These are phyloP conservation scores for Chernovozyma sophiae-reginae DNA, from an alignment of 1,139 yeast species.

Conservation along the genomic window DNA sequence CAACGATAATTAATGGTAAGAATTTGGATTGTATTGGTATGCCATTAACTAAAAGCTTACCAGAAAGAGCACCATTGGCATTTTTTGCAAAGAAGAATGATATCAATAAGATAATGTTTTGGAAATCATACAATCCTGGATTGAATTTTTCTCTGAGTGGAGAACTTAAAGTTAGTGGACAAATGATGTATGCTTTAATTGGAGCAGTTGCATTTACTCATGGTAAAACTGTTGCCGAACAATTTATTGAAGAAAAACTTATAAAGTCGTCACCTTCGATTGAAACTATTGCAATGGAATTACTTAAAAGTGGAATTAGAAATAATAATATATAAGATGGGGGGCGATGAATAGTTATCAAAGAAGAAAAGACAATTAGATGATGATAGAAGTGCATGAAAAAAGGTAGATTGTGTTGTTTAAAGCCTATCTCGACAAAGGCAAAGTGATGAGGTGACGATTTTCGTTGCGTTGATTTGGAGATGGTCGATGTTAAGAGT, in stretches of 20 bases:
- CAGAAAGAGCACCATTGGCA: slow-evolving; percentile 49
- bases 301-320: slow-evolving; percentile 3
- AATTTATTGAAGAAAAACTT: slow-evolving; percentile 51
- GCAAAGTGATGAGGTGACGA: too few species aligned
- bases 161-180: slow-evolving; percentile 56
- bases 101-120: slow-evolving; percentile 59
- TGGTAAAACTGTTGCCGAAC: slow-evolving; percentile 58
- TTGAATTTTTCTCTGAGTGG: slow-evolving; percentile 53
- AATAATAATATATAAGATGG: slow-evolving; percentile 3
- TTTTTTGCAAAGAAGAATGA: slow-evolving; percentile 47
- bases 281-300: slow-evolving; percentile 17
- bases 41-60: slow-evolving; percentile 45
- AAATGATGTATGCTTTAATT: slow-evolving; percentile 67
- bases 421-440: too few species aligned
- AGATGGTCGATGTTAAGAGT: too few species aligned
- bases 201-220: slow-evolving; percentile 75
- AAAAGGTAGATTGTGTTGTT: not conserved
- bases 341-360: too few species aligned
- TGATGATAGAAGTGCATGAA: not conserved
- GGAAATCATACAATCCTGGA: slow-evolving; percentile 60
- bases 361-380: not conserved
- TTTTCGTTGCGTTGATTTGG: too few species aligned
- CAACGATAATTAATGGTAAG: slow-evolving; percentile 46
- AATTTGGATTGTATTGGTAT: slow-evolving; percentile 67
- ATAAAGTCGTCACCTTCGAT: slow-evolving; percentile 14